These are phyloP conservation scores for Penicillium odoratum DNA, from an alignment of 495 filamentous ascomycete species.

Conservation along the genomic window DNA sequence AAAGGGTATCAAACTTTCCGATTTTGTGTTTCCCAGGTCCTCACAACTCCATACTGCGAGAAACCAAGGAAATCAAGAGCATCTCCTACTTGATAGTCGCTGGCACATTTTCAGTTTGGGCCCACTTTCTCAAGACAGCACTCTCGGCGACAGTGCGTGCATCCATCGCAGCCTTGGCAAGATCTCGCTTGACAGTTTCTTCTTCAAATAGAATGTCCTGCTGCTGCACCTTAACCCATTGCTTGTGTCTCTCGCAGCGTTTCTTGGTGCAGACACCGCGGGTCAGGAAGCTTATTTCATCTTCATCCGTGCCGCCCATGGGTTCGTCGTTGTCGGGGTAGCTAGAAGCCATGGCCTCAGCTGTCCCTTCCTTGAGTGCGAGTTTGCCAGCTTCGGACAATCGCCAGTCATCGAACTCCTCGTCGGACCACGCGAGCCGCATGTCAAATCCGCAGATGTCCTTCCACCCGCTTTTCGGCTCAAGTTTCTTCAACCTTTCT, in stretches of 20 bases:
- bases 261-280: conserved; percentile 54
- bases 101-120: conserved; percentile 34
- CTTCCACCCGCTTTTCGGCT: conserved; percentile 57
- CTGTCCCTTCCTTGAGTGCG: conserved; percentile 43
- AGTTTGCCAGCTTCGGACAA: conserved; percentile 39
- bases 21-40: conserved; percentile 5
- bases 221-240: conserved; percentile 54
- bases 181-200: conserved; percentile 39
- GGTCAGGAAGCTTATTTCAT: conserved; percentile 33
- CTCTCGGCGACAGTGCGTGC: conserved; percentile 48
- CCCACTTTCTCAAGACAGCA: conserved; percentile 48
- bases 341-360: conserved; percentile 37
- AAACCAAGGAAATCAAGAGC: conserved; percentile 4
- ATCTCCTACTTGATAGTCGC: conserved; percentile 15
- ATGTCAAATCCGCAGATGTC: conserved; percentile 67
- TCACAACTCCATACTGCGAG: background rate
- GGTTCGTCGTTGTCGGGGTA: conserved; percentile 38
- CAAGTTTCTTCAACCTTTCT: conserved; percentile 47
- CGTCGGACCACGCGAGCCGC: conserved; percentile 59
- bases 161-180: conserved; percentile 45
- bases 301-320: conserved; percentile 34
- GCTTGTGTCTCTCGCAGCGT: conserved; percentile 52
- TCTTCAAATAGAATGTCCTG: conserved; percentile 51
- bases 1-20: conserved; percentile 36
- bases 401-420: conserved; percentile 61